A percentile compares a stretch with the other conserved stretches of the same genome.
These are phyloP conservation scores for Plectosphaerella cucumerina DNA, from an alignment of 2,329 filamentous ascomycete species.

Conservation along the genomic window DNA sequence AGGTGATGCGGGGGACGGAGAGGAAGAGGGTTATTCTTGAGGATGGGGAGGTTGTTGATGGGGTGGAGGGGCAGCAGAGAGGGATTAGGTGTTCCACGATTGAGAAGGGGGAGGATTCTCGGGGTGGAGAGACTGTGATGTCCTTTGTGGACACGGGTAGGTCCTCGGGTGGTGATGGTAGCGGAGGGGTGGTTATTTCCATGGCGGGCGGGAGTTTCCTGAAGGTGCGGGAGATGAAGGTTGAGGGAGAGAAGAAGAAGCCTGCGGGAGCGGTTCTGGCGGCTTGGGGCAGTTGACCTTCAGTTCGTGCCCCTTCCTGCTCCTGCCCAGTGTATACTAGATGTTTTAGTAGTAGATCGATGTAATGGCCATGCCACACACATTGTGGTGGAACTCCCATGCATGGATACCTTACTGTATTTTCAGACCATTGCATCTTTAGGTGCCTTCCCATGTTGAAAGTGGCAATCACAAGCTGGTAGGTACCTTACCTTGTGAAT, in stretches of 20 bases:
- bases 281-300: too few relatives aligned
- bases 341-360: too few relatives aligned
- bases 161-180: constrained; percentile 1
- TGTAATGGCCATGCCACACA: too few relatives aligned
- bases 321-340: too few relatives aligned
- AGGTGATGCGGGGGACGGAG: constrained; percentile 16
- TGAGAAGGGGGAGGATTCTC: background rate
- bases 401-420: too few relatives aligned
- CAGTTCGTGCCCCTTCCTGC: too few relatives aligned
- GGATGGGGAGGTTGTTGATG: constrained; percentile 20
- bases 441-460: too few relatives aligned
- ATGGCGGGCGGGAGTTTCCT: background rate
- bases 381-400: too few relatives aligned
- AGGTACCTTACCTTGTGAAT: too few relatives aligned
- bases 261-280: background rate
- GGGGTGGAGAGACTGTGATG: background rate
- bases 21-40: constrained; percentile 36
- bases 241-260: background rate
- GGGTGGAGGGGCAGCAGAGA: background rate
- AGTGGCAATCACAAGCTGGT: too few relatives aligned
- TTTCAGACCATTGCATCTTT: too few relatives aligned
- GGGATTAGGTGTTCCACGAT: constrained; percentile 2
- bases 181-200: constrained; percentile 5
- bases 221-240: constrained; percentile 8
- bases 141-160: background rate